These are phyloP conservation scores for Liriodendron chinense DNA, from an alignment of 164 flowering plant genomes.

Conservation along the genomic window DNA sequence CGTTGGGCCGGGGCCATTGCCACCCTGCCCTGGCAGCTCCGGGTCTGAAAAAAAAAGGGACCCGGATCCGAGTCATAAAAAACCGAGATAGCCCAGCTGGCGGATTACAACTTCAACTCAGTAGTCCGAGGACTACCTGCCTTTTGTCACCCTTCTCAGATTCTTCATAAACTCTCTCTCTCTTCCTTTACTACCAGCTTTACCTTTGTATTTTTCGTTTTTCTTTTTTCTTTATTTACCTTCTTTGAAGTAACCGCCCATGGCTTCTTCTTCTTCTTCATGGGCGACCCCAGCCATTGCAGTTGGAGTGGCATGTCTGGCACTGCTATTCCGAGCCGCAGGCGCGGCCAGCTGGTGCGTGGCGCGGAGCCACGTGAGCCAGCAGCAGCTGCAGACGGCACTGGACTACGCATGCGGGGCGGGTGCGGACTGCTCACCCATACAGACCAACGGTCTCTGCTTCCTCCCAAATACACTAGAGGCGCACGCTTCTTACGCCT, in stretches of 20 bases:
- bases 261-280: background rate
- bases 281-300: background rate
- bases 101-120: no score
- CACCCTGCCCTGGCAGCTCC: no score
- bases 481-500: constrained; percentile 89
- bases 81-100: no score
- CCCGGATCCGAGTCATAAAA: no score
- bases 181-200: constrained; percentile 1
- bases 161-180: background rate
- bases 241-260: background rate
- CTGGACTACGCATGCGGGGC: constrained; percentile 72
- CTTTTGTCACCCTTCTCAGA: background rate
- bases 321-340: background rate
- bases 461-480: constrained; percentile 70
- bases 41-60: no score
- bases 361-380: constrained; percentile 56
- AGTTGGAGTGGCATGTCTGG: background rate
- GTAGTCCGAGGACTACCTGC: background rate
- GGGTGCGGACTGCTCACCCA: constrained; percentile 73
- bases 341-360: constrained; percentile 57
- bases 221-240: background rate
- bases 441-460: constrained; percentile 57
- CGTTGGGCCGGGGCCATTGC: no score
- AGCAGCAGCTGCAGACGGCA: constrained; percentile 48
- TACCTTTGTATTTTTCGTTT: background rate